Evolutionary conservation across 306 rosid genomes (phyloP).

Genomic region (Hylodesmum podocarpum): DNA sequence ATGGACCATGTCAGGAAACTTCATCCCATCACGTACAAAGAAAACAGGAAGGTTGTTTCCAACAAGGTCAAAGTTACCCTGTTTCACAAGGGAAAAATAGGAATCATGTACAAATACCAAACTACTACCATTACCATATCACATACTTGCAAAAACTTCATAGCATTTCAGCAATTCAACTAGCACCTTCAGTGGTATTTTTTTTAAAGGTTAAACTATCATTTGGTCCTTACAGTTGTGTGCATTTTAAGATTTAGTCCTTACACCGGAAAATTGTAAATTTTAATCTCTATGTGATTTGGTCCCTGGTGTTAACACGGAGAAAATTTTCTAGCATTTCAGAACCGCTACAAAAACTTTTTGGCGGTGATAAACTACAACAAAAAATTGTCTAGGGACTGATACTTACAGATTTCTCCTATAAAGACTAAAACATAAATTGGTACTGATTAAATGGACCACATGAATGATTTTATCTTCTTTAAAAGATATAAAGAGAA

Average conservation of each 20-base stretch:
- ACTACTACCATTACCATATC: background rate
- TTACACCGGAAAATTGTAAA: background rate
- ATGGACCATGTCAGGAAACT: conserved; percentile 94
- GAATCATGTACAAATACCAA: conserved; percentile 45
- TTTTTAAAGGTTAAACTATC: background rate
- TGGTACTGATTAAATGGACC: background rate
- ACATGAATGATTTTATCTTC: background rate
- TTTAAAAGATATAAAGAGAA: background rate
- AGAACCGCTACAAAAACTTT: background rate
- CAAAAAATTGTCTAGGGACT: background rate
- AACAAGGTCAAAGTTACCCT: conserved; percentile 97
- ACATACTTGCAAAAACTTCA: background rate
- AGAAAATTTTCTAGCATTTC: background rate
- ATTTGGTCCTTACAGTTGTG: background rate
- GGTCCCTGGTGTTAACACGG: background rate
- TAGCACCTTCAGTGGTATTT: background rate
- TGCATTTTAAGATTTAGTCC: background rate
- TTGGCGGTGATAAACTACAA: background rate
- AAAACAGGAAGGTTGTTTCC: conserved; percentile 94
- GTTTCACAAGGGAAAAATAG: conserved; percentile 43
- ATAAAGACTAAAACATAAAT: background rate
- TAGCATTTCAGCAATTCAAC: background rate
- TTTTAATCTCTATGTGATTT: background rate
- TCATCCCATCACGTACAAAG: conserved; percentile 82
- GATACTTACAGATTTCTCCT: background rate